Evolutionary conservation across 2,329 filamentous ascomycete species (phyloP), one percentile per base, ranked within the genome.

Genomic region (Diaporthe citrichinensis): DNA sequence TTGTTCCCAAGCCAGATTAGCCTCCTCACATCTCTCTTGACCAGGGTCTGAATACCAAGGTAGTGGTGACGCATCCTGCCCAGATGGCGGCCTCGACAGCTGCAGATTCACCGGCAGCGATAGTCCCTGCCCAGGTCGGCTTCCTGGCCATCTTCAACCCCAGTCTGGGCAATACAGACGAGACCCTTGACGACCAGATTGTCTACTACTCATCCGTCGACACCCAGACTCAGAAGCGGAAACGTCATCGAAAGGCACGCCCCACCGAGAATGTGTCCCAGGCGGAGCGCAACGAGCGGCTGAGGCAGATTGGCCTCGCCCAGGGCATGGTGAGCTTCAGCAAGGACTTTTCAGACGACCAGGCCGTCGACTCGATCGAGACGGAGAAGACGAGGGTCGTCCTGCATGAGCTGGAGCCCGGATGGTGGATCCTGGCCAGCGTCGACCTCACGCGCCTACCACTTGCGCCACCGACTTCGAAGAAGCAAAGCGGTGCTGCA

Each of bases 121-220:
- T 94, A 78, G 87, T 92, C 46, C 96, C 97, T 58, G 96, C 96
- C 49, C 94, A 94, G 82, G 91, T 98, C 41, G 94, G 94, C 80
- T 98, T 97, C 84, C 90, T 99, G 61, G 92, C 96, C 83, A 97
- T 99, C 83, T 99, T 98, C 88, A 98, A 98, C 83, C 97, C 97
- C 46, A 92, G 93, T 8, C 90, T 97, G 59, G 93, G 94, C 80
- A 82, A 80, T 58, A 88, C 86, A 4, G 88, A 90, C 79, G 88
- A 89, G 58, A 89, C 87, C 1, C 88, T 96, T 78, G 88, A 90
- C 74, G 90, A 97, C 79, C 95, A 99, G 85, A 95, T 98, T 78
- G 94, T 98, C 79, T 99, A 98, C 87, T 98, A 98, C 86, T 94
- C 94, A 80, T 95, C 94, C 8, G 84, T 89, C 72, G 85, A 83